Evolutionary conservation across 108 stramenopile species (phyloP).

Genomic region (Skeletonema marinoi): DNA sequence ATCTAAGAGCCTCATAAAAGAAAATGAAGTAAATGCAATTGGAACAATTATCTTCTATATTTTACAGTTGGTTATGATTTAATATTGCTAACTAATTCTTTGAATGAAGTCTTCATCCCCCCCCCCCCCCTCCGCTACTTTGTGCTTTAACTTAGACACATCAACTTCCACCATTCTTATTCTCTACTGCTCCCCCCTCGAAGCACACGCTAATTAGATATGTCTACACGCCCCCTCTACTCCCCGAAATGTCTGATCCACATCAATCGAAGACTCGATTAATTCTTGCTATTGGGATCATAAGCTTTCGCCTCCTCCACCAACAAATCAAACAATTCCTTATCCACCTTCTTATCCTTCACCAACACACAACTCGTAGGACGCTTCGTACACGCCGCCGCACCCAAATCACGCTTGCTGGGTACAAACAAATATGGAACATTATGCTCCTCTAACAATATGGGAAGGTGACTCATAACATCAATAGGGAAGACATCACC

Average conservation of each 20-base stretch:
- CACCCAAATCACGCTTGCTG: conserved; percentile 95
- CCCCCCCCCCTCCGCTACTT: background rate
- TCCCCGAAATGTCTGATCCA: background rate
- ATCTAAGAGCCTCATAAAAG: background rate
- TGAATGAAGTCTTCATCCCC: background rate
- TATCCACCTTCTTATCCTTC: conserved; percentile 53
- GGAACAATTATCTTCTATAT: background rate
- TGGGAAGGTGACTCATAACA: conserved; percentile 94
- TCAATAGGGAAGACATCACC: conserved; percentile 99
- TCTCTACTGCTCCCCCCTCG: background rate
- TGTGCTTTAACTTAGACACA: background rate
- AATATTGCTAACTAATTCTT: background rate
- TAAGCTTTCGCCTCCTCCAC: conserved; percentile 85
- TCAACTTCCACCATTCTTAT: background rate
- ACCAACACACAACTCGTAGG: conserved; percentile 96
- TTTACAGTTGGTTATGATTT: background rate
- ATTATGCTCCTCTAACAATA: conserved; percentile 93
- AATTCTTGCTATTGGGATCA: conserved; percentile 52
- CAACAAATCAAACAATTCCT: conserved; percentile 89
- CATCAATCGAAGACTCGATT: background rate
- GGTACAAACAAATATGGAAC: conserved; percentile 98
- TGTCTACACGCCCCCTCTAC: background rate
- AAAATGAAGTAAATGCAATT: background rate
- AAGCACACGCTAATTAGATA: too few relatives aligned
- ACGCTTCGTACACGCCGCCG: conserved; percentile 96